Evolutionary conservation across 495 filamentous ascomycete species (phyloP).

Genomic region (Penicillium silybi): DNA sequence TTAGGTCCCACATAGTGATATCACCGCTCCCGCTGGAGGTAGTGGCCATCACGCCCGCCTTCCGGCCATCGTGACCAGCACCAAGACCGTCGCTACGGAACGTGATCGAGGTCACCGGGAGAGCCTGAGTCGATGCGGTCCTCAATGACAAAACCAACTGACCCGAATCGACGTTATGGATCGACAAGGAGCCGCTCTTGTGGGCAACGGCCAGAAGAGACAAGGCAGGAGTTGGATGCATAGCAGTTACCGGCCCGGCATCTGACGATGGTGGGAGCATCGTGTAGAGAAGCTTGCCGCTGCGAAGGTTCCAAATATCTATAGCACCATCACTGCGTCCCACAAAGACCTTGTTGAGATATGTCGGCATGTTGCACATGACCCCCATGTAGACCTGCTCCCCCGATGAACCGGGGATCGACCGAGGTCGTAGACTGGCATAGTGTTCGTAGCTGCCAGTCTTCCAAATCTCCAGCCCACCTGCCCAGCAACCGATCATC

Average conservation of each 20-base stretch:
- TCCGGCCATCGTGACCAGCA: slow-evolving; percentile 79
- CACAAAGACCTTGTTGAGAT: slow-evolving; percentile 90
- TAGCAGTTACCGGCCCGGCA: slow-evolving; percentile 71
- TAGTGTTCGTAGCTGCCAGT: slow-evolving; percentile 81
- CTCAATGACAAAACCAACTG: slow-evolving; percentile 64
- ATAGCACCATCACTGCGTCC: slow-evolving; percentile 82
- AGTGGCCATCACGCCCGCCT: slow-evolving; percentile 82
- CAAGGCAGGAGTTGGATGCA: slow-evolving; percentile 77
- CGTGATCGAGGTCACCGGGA: slow-evolving; percentile 70
- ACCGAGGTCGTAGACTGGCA: slow-evolving; percentile 63
- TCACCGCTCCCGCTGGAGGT: slow-evolving; percentile 69
- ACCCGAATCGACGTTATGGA: slow-evolving; percentile 78
- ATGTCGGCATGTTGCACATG: slow-evolving; percentile 83
- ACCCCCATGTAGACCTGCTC: slow-evolving; percentile 64
- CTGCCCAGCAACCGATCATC: slow-evolving; percentile 76
- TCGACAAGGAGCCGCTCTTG: slow-evolving; percentile 67
- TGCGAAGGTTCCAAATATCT: slow-evolving; percentile 96
- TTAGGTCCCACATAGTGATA: slow-evolving; percentile 94
- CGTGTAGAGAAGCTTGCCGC: slow-evolving; percentile 82
- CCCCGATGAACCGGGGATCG: slow-evolving; percentile 34
- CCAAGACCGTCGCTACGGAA: slow-evolving; percentile 91
- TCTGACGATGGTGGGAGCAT: slow-evolving; percentile 64
- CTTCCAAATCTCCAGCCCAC: slow-evolving; percentile 84
- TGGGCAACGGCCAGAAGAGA: slow-evolving; percentile 88
- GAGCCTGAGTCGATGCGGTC: slow-evolving; percentile 47